phyloP scores from a whole-genome alignment of 2,329 filamentous ascomycete species.

The Myrmaecium sp. region DNA sequence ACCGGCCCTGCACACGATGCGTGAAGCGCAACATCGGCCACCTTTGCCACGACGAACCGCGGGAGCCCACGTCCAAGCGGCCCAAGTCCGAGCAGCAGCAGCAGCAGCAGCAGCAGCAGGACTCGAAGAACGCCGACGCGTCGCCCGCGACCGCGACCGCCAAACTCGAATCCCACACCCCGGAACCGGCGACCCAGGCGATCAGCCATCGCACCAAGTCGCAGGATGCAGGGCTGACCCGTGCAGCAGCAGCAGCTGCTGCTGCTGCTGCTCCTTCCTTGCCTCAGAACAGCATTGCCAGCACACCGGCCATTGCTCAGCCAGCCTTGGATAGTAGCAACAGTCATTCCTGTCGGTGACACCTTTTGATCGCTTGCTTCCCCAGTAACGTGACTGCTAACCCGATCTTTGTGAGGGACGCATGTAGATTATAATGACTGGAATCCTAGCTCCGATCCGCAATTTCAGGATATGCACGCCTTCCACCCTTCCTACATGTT shows the following conservation, averaged over 20 bases:
- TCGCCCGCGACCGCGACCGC: constrained; percentile 12
- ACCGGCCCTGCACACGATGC: constrained; percentile 91
- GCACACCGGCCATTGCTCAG: constrained; percentile 50
- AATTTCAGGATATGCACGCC: constrained; percentile 86
- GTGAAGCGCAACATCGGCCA: constrained; percentile 98
- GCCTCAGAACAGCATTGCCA: constrained; percentile 17
- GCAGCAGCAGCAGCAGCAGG: constrained; percentile 14
- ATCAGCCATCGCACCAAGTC: constrained; percentile 14
- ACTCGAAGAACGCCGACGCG: constrained; percentile 13
- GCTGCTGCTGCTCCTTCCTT: constrained; percentile 17
- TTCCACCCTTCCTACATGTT: constrained; percentile 94
- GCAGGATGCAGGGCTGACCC: constrained; percentile 21
- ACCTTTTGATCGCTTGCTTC: constrained; percentile 12
- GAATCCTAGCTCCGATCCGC: constrained; percentile 54
- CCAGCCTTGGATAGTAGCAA: constrained; percentile 48
- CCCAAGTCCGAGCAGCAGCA: constrained; percentile 39
- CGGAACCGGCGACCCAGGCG: too few species aligned
- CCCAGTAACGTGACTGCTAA: constrained; percentile 9
- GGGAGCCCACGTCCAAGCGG: constrained; percentile 65
- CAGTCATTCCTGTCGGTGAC: constrained; percentile 57
- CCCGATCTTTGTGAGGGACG: constrained; percentile 34
- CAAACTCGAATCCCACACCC: too few species aligned
- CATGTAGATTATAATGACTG: constrained; percentile 75
- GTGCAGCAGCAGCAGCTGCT: too few species aligned
- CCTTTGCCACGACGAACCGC: constrained; percentile 92